Percentiles rank a stretch among this genome's conserved stretches.
Conservation (phyloP, 2,329 filamentous ascomycete genomes). For the Beauveria caledonica region DNA sequence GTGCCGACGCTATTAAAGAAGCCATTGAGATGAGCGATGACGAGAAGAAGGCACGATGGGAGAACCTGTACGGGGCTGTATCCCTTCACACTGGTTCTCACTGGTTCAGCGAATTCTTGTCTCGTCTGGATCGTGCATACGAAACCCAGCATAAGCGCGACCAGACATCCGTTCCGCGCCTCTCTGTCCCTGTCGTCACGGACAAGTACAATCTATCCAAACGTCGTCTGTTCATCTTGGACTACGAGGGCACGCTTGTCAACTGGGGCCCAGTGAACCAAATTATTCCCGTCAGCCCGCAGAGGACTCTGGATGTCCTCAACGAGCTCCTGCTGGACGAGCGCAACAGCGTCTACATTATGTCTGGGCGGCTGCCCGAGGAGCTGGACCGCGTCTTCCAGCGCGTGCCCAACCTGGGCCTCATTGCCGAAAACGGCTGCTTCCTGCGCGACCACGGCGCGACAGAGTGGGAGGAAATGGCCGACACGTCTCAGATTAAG, state of each 20-base stretch:
- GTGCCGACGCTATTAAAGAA: conserved; percentile 74
- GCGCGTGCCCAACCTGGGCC: conserved; percentile 70
- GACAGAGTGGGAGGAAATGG: conserved; percentile 69
- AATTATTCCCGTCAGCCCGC: conserved; percentile 75
- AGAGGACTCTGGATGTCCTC: conserved; percentile 74
- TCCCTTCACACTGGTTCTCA: conserved; percentile 73
- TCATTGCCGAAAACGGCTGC: conserved; percentile 92
- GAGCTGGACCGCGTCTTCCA: conserved; percentile 83
- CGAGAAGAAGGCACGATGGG: conserved; percentile 70
- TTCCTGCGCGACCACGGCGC: conserved; percentile 68
- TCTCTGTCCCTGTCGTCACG: conserved; percentile 59
- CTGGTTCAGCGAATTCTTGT: conserved; percentile 74
- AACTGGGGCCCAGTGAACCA: conserved; percentile 78
- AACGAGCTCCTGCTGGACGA: conserved; percentile 74
- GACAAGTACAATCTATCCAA: conserved; percentile 58
- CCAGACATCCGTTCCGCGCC: conserved; percentile 75
- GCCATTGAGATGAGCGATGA: conserved; percentile 72
- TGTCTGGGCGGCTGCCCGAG: conserved; percentile 81
- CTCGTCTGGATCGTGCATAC: conserved; percentile 65
- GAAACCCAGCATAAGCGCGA: conserved; percentile 79
- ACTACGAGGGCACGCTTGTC: conserved; percentile 89
- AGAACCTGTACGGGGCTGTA: conserved; percentile 63
- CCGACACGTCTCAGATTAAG: conserved; percentile 59
- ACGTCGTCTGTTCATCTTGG: conserved; percentile 76
- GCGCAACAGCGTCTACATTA: conserved; percentile 83